Evolutionary conservation across 2,329 filamentous ascomycete species (phyloP).

Genomic region (Pseudocercospora musae): DNA sequence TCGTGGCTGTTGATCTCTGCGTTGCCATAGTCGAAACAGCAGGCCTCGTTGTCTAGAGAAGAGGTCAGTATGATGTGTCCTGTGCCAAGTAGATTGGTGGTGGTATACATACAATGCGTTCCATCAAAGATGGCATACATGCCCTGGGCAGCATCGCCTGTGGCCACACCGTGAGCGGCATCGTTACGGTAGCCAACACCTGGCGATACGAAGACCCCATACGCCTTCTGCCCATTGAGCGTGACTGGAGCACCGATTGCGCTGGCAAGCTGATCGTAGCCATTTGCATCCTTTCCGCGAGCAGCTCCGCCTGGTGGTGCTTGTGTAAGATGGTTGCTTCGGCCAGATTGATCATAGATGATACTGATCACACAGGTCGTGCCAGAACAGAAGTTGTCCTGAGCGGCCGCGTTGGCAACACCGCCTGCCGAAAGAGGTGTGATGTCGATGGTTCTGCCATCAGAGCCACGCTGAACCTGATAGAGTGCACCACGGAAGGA

Average conservation of each 20-base stretch:
- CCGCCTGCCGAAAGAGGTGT: slow-evolving; percentile 56
- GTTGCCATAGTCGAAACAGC: slow-evolving; percentile 50
- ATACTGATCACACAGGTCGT: slow-evolving; percentile 63
- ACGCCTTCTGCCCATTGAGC: slow-evolving; percentile 56
- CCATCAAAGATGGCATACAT: slow-evolving; percentile 62
- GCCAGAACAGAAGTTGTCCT: slow-evolving; percentile 57
- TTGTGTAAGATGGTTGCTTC: slow-evolving; percentile 60
- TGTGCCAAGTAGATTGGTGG: background rate
- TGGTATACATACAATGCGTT: slow-evolving; percentile 47
- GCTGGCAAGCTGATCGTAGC: slow-evolving; percentile 59
- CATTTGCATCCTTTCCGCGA: slow-evolving; percentile 53
- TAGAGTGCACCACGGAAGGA: slow-evolving; percentile 55
- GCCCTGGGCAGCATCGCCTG: slow-evolving; percentile 54
- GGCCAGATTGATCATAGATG: slow-evolving; percentile 63
- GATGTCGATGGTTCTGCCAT: slow-evolving; percentile 49
- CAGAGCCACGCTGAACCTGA: slow-evolving; percentile 57
- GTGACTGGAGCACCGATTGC: slow-evolving; percentile 61
- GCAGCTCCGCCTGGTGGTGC: slow-evolving; percentile 56
- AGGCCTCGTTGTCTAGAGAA: slow-evolving; percentile 47
- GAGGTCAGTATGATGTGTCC: background rate
- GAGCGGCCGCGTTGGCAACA: slow-evolving; percentile 58
- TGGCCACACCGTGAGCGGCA: slow-evolving; percentile 51
- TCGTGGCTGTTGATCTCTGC: slow-evolving; percentile 41
- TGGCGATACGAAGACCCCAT: slow-evolving; percentile 61
- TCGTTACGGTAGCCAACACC: slow-evolving; percentile 64